Evolutionary conservation across 345 rosid species (phyloP).

Genomic region (Anastatica hierochuntica): DNA sequence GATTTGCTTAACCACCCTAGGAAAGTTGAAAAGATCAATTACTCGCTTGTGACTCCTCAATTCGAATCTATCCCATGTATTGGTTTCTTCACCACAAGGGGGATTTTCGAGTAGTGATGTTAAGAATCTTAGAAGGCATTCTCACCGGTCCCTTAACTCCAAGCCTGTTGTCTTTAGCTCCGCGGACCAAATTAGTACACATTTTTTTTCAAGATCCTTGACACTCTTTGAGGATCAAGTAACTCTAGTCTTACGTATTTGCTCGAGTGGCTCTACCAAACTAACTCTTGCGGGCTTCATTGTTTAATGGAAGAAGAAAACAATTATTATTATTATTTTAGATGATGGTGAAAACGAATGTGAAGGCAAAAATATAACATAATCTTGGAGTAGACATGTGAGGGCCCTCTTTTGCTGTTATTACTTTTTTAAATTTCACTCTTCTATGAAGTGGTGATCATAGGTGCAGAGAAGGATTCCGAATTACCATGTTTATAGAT

Average conservation of each 20-base stretch:
- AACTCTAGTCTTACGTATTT: constrained; percentile 69
- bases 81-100: constrained; percentile 58
- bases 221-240: constrained; percentile 71
- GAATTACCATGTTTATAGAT: too few relatives aligned
- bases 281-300: too few relatives aligned
- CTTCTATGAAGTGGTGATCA: too few relatives aligned
- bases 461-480: too few relatives aligned
- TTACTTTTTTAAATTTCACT: too few relatives aligned
- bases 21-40: constrained; percentile 51
- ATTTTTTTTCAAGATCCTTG: constrained; percentile 72
- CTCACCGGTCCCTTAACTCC: constrained; percentile 43
- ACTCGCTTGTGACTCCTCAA: constrained; percentile 51
- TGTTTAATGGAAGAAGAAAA: too few relatives aligned
- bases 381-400: too few relatives aligned
- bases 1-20: constrained; percentile 60
- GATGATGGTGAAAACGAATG: too few relatives aligned
- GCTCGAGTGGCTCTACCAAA: constrained; percentile 55
- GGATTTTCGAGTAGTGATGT: constrained; percentile 36
- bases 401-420: too few relatives aligned
- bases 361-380: too few relatives aligned
- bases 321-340: too few relatives aligned
- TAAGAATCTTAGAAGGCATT: constrained; percentile 39
- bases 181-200: constrained; percentile 35
- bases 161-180: constrained; percentile 36
- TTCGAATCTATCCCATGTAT: constrained; percentile 57